These are phyloP conservation scores for Ballota nigra DNA, from an alignment of 257 asterid species.

Conservation along the genomic window DNA sequence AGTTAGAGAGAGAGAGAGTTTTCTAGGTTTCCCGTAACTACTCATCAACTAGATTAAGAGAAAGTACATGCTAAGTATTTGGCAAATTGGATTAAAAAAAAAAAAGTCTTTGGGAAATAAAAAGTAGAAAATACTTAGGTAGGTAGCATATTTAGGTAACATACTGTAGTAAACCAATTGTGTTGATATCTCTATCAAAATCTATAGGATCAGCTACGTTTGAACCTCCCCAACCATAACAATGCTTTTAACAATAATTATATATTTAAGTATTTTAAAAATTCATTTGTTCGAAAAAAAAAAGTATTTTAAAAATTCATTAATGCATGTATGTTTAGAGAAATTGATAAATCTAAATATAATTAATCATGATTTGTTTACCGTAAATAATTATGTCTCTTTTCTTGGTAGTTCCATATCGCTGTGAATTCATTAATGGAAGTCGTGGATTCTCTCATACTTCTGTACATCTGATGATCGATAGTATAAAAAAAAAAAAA, in stretches of 20 bases:
- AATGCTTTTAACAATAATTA: no score
- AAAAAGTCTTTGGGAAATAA: neutral
- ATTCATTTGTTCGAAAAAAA: no score
- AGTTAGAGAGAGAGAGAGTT: no score
- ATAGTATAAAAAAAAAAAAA: no score
- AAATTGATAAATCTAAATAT: no score
- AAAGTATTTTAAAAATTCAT: neutral
- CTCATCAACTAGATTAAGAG: no score
- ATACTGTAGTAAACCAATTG: neutral
- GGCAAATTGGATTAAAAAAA: no score
- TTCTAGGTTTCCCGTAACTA: no score
- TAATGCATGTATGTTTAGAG: neutral
- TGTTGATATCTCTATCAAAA: neutral
- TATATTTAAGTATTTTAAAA: neutral
- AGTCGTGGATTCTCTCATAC: constrained; percentile 24
- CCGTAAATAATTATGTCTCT: constrained; percentile 14
- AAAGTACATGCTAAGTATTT: neutral
- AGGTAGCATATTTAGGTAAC: no score
- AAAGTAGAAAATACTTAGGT: neutral
- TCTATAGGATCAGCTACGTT: neutral
- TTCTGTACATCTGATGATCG: constrained; percentile 40
- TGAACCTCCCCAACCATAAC: neutral
- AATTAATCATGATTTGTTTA: neutral
- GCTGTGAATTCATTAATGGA: constrained; percentile 2
- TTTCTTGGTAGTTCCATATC: constrained; percentile 6